These are phyloP conservation scores for Castanopsis chinensis DNA, from an alignment of 306 rosid species.

Conservation along the genomic window DNA sequence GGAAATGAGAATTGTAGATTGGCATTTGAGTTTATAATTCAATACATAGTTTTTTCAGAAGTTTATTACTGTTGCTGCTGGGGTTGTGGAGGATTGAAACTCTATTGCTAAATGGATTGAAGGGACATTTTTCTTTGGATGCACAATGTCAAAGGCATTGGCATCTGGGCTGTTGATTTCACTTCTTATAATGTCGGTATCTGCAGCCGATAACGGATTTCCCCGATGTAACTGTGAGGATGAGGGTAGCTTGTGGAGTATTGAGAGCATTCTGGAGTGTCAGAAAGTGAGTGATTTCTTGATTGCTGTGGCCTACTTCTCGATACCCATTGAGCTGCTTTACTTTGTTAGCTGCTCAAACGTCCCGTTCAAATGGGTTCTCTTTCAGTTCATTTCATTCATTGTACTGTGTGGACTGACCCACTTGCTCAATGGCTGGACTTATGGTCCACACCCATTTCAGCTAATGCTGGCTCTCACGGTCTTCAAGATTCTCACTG, in stretches of 20 bases:
- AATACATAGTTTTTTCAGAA: constrained; percentile 14
- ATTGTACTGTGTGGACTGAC: constrained; percentile 96
- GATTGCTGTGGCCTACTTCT: constrained; percentile 97
- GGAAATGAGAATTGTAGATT: constrained; percentile 46
- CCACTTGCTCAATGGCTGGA: constrained; percentile 97
- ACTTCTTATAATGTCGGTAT: constrained; percentile 47
- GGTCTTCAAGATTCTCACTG: constrained; percentile 89
- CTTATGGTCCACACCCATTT: constrained; percentile 95
- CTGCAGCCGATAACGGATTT: constrained; percentile 58
- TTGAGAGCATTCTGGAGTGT: constrained; percentile 85
- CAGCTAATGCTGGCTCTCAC: constrained; percentile 97
- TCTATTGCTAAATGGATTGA: constrained; percentile 68
- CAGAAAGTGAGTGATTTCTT: constrained; percentile 97
- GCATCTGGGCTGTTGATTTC: constrained; percentile 64
- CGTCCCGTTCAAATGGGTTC: constrained; percentile 99
- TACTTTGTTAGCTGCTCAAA: constrained; percentile 97
- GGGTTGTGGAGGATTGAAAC: constrained; percentile 25
- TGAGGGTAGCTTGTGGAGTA: constrained; percentile 81
- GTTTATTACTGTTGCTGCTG: background rate
- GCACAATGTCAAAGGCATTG: constrained; percentile 92
- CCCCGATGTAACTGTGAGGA: constrained; percentile 96
- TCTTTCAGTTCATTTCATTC: constrained; percentile 86
- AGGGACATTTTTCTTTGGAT: constrained; percentile 38
- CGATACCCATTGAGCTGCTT: constrained; percentile 92
- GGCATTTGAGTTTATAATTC: constrained; percentile 35